Percentiles rank a stretch among this genome's conserved stretches.
Conservation (phyloP, 495 filamentous ascomycete species). For the Aspergillus leporis region DNA sequence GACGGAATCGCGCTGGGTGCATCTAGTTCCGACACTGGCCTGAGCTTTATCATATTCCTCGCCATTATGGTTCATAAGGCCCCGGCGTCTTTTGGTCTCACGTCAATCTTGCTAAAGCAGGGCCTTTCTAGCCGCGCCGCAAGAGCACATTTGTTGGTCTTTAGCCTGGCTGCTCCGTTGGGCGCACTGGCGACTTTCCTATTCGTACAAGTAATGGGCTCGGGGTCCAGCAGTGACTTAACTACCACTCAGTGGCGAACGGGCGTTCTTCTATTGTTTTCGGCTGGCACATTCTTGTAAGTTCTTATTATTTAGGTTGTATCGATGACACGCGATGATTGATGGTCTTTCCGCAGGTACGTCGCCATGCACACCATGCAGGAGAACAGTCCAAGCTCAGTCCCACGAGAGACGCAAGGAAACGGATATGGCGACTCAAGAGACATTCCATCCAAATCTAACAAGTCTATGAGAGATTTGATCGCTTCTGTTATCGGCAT, state of each 20-base stretch:
- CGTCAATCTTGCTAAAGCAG: slow-evolving; percentile 83
- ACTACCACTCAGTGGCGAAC: slow-evolving; percentile 78
- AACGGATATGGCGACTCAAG: slow-evolving; percentile 69
- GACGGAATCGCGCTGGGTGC: slow-evolving; percentile 96
- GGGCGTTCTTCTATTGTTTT: slow-evolving; percentile 87
- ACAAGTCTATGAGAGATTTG: slow-evolving; percentile 55
- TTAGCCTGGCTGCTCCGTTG: slow-evolving; percentile 85
- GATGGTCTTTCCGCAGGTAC: slow-evolving; percentile 57
- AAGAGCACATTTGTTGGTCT: slow-evolving; percentile 81
- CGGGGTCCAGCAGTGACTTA: slow-evolving; percentile 42
- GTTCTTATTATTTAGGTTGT: slow-evolving; percentile 27
- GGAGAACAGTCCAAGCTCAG: slow-evolving; percentile 59
- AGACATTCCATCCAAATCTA: slow-evolving; percentile 37
- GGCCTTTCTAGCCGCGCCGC: slow-evolving; percentile 83
- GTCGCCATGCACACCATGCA: slow-evolving; percentile 99
- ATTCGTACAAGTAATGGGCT: slow-evolving; percentile 69
- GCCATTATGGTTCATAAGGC: slow-evolving; percentile 98
- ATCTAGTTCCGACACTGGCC: slow-evolving; percentile 68
- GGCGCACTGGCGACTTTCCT: slow-evolving; percentile 84
- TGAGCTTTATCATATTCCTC: slow-evolving; percentile 88
- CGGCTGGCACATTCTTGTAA: slow-evolving; percentile 92
- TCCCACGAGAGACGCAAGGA: slow-evolving; percentile 49
- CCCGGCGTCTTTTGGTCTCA: slow-evolving; percentile 92
- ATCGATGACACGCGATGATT: neutral
- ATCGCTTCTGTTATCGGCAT: slow-evolving; percentile 82